phyloP scores from a whole-genome alignment of 352 stramenopile genomes.

The Phytophthora cactorum region DNA sequence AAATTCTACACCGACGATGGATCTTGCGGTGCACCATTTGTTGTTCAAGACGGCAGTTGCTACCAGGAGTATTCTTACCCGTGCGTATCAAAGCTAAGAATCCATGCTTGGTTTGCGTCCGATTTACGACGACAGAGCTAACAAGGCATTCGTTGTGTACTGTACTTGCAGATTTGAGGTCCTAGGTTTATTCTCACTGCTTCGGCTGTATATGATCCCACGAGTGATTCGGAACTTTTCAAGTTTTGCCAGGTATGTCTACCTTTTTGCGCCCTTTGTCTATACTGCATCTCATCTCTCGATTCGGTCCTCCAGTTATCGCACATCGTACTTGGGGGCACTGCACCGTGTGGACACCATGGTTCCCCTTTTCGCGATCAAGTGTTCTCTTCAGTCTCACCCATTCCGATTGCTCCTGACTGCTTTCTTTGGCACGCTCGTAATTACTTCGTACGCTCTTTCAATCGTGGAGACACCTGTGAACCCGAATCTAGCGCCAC shows the following conservation, averaged over 20 bases:
- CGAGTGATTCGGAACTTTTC: slow-evolving; percentile 79
- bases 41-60: slow-evolving; percentile 46
- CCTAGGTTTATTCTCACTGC: slow-evolving; percentile 65
- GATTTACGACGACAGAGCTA: neutral
- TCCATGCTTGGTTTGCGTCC: neutral
- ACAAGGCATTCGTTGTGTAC: neutral
- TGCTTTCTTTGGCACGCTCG: slow-evolving; percentile 46
- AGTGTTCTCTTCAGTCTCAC: slow-evolving; percentile 76
- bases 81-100: slow-evolving; percentile 37
- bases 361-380: slow-evolving; percentile 81
- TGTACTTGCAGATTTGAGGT: slow-evolving; percentile 56
- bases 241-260: slow-evolving; percentile 68
- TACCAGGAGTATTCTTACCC: slow-evolving; percentile 75
- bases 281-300: neutral
- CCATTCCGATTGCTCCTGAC: slow-evolving; percentile 65
- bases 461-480: slow-evolving; percentile 71
- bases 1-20: slow-evolving; percentile 57
- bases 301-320: slow-evolving; percentile 49
- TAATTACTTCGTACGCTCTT: slow-evolving; percentile 70
- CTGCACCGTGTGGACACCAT: slow-evolving; percentile 81
- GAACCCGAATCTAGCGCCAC: slow-evolving; percentile 64
- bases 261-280: neutral
- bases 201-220: slow-evolving; percentile 82
- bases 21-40: slow-evolving; percentile 46
- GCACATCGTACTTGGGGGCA: slow-evolving; percentile 73